These are phyloP conservation scores for Abelmoschus esculentus DNA, from an alignment of 345 rosid species.

Conservation along the genomic window DNA sequence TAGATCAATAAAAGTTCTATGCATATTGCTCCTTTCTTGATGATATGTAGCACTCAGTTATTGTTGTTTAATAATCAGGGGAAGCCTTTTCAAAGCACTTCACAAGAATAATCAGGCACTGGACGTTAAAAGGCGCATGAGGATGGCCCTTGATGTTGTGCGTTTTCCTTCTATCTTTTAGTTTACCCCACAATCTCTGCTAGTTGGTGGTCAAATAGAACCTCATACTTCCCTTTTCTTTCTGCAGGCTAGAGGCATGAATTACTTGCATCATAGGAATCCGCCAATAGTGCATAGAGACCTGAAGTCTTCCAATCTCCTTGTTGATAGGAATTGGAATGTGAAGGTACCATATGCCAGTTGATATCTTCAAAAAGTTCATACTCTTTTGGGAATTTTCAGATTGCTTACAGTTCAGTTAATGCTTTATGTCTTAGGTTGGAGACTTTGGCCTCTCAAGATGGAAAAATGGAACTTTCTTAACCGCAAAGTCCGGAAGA, in stretches of 20 bases:
- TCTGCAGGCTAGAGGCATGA: conserved; percentile 88
- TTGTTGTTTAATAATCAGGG: conserved; percentile 33
- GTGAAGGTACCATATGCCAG: conserved; percentile 51
- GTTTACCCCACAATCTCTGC: conserved; percentile 1
- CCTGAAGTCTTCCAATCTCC: conserved; percentile 84
- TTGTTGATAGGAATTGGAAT: conserved; percentile 81
- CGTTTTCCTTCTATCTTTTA: conserved; percentile 21
- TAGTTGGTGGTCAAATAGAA: neutral
- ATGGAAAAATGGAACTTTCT: conserved; percentile 72
- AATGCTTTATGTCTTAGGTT: conserved; percentile 35
- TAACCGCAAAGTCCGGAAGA: conserved; percentile 67
- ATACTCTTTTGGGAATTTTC: neutral
- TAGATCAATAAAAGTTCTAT: neutral
- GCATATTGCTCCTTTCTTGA: neutral
- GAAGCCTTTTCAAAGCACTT: conserved; percentile 86
- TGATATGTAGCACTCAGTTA: neutral
- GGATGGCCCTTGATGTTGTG: conserved; percentile 88
- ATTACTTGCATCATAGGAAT: conserved; percentile 80
- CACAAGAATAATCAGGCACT: conserved; percentile 63
- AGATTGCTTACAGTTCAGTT: neutral
- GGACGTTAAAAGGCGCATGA: conserved; percentile 62
- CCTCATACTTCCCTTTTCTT: neutral
- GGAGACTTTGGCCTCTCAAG: conserved; percentile 89
- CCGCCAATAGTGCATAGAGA: conserved; percentile 89
- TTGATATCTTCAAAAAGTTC: neutral